These are phyloP conservation scores for Climacium dendroides DNA, from an alignment of 225 moss, liverwort and hornwort genomes.

Conservation along the genomic window DNA sequence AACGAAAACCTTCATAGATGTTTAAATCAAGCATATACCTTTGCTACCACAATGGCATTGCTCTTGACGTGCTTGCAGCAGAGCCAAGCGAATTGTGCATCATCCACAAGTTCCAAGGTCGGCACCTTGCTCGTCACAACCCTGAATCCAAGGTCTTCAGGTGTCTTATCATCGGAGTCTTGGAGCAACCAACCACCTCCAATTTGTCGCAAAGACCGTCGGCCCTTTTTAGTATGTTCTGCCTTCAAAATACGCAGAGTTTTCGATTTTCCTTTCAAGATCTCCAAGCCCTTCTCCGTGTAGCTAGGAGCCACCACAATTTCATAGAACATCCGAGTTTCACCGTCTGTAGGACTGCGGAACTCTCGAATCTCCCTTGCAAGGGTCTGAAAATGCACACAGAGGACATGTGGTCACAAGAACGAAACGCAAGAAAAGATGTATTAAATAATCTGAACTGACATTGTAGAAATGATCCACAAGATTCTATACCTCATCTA, in stretches of 20 bases:
- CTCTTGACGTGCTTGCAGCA: slow-evolving; percentile 99
- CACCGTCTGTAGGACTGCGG: slow-evolving; percentile 77
- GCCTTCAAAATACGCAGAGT: slow-evolving; percentile 82
- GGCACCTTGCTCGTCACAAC: slow-evolving; percentile 69
- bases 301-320: slow-evolving; percentile 89
- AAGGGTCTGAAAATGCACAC: slow-evolving; percentile 37
- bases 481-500: slow-evolving; percentile 61
- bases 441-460: not conserved
- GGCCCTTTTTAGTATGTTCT: slow-evolving; percentile 57
- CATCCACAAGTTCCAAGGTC: slow-evolving; percentile 61
- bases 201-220: slow-evolving; percentile 74
- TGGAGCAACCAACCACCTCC: slow-evolving; percentile 93
- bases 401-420: not conserved
- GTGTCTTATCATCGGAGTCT: slow-evolving; percentile 80
- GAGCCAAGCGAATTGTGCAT: slow-evolving; percentile 93
- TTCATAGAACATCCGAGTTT: slow-evolving; percentile 95
- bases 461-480: not conserved
- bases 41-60: slow-evolving; percentile 91
- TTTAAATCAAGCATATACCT: slow-evolving; percentile 16
- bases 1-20: not conserved
- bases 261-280: slow-evolving; percentile 94
- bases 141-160: slow-evolving; percentile 64
- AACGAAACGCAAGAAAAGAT: not conserved
- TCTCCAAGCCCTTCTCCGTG: slow-evolving; percentile 68
- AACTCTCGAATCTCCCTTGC: slow-evolving; percentile 90